phyloP scores from a whole-genome alignment of 495 filamentous ascomycete genomes.

The Geopyxis carbonaria region DNA sequence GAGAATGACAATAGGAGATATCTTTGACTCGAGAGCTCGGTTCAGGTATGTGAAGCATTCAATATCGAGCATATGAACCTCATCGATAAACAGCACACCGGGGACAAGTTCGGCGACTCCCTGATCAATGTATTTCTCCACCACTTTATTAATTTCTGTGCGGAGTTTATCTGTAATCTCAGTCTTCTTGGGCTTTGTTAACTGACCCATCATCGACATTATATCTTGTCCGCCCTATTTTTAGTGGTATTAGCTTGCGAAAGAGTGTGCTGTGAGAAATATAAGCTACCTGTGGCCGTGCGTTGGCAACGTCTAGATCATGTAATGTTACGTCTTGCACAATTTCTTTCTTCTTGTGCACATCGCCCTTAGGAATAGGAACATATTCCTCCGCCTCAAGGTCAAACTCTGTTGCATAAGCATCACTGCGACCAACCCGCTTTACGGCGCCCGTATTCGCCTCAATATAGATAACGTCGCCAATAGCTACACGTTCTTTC shows the following conservation, averaged over 20 bases:
- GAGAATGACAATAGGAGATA: slow-evolving; percentile 98
- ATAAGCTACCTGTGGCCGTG: slow-evolving; percentile 85
- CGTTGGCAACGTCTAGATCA: slow-evolving; percentile 99
- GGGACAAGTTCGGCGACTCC: slow-evolving; percentile 97
- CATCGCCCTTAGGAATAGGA: slow-evolving; percentile 94
- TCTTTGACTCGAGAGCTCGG: slow-evolving; percentile 79
- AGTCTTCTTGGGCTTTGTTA: slow-evolving; percentile 97
- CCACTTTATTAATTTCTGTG: slow-evolving; percentile 97
- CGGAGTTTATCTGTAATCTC: slow-evolving; percentile 94
- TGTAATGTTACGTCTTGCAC: slow-evolving; percentile 92
- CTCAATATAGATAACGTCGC: slow-evolving; percentile 95
- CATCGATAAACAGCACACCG: slow-evolving; percentile 93
- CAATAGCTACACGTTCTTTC: slow-evolving; percentile 95
- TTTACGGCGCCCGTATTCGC: slow-evolving; percentile 96
- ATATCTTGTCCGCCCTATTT: slow-evolving; percentile 61
- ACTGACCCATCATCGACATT: slow-evolving; percentile 99
- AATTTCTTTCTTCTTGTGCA: slow-evolving; percentile 93
- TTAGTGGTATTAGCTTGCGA: background rate
- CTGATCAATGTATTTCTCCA: slow-evolving; percentile 96
- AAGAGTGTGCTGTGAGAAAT: slow-evolving; percentile 60
- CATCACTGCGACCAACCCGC: slow-evolving; percentile 84
- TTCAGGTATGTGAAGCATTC: slow-evolving; percentile 99
- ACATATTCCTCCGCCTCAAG: slow-evolving; percentile 98
- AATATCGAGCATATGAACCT: slow-evolving; percentile 98
- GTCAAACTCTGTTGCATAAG: slow-evolving; percentile 90